phyloP scores from a whole-genome alignment of 2,329 filamentous ascomycete genomes.

The Penicillium italicum region DNA sequence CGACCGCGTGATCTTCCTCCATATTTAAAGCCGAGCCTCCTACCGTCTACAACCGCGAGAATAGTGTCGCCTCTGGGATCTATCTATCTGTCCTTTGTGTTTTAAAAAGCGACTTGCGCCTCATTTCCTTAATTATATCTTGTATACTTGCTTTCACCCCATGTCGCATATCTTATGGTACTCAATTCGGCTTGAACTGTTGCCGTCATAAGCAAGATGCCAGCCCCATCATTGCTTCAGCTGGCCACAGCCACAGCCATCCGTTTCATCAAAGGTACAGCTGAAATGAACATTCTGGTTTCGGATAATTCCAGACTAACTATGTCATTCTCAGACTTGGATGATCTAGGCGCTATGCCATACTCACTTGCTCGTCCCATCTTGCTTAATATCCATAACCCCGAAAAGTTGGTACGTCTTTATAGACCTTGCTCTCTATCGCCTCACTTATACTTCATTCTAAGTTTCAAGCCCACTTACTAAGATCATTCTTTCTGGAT shows the following conservation, averaged over 20 bases:
- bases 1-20: background rate
- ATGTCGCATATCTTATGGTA: slow-evolving; percentile 7
- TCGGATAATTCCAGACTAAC: background rate
- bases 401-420: slow-evolving; percentile 63
- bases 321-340: slow-evolving; percentile 48
- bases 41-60: background rate
- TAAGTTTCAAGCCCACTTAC: background rate
- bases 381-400: slow-evolving; percentile 66
- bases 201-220: slow-evolving; percentile 27
- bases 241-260: slow-evolving; percentile 37
- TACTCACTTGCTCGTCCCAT: slow-evolving; percentile 65
- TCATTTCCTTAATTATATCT: background rate
- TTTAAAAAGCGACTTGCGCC: background rate
- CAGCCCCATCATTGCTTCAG: slow-evolving; percentile 34
- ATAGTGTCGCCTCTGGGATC: background rate
- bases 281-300: background rate
- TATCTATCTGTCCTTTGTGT: background rate
- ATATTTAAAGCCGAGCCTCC: slow-evolving; percentile 1
- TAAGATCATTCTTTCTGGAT: background rate
- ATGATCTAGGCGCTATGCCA: slow-evolving; percentile 68
- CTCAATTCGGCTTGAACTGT: slow-evolving; percentile 4
- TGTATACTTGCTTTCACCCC: slow-evolving; percentile 12
- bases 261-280: slow-evolving; percentile 36
- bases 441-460: background rate
- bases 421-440: background rate